These are phyloP conservation scores for Salvia miltiorrhiza DNA, from an alignment of 257 asterid genomes.

Conservation along the genomic window DNA sequence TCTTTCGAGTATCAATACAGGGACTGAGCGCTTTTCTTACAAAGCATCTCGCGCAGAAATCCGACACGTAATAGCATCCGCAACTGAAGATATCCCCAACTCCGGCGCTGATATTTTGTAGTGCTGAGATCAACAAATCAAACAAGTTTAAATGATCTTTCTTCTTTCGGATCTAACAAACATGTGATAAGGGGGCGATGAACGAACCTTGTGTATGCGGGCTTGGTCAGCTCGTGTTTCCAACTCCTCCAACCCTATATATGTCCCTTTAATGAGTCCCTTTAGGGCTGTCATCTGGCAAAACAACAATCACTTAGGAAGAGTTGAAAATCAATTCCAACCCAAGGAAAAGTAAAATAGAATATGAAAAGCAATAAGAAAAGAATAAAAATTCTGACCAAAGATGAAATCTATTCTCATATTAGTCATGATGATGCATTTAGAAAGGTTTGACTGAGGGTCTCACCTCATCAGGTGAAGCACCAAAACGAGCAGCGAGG, in stretches of 20 bases:
- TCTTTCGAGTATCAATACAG: not conserved
- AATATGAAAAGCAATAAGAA: too few relatives aligned
- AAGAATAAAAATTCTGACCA: too few relatives aligned
- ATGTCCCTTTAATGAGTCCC: slow-evolving; percentile 62
- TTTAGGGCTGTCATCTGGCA: slow-evolving; percentile 48
- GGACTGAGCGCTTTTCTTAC: slow-evolving; percentile 25
- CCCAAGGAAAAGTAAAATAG: not conserved
- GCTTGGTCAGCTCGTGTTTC: slow-evolving; percentile 61
- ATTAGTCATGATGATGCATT: too few relatives aligned
- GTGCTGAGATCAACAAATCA: slow-evolving; percentile 43
- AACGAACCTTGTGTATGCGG: slow-evolving; percentile 72
- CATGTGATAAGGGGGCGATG: not conserved
- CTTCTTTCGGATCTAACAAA: not conserved
- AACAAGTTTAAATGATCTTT: not conserved
- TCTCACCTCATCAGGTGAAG: slow-evolving; percentile 73
- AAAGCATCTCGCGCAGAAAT: slow-evolving; percentile 84
- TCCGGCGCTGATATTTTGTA: slow-evolving; percentile 70
- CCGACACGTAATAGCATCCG: slow-evolving; percentile 79
- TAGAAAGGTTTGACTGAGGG: not conserved
- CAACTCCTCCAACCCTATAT: slow-evolving; percentile 70
- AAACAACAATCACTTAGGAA: not conserved
- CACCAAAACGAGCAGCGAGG: slow-evolving; percentile 80
- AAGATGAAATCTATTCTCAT: too few relatives aligned
- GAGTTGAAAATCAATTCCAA: too few relatives aligned
- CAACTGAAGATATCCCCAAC: slow-evolving; percentile 71